These are phyloP conservation scores for Musa beccarii DNA, from an alignment of 176 grass and related monocot species.

Conservation along the genomic window DNA sequence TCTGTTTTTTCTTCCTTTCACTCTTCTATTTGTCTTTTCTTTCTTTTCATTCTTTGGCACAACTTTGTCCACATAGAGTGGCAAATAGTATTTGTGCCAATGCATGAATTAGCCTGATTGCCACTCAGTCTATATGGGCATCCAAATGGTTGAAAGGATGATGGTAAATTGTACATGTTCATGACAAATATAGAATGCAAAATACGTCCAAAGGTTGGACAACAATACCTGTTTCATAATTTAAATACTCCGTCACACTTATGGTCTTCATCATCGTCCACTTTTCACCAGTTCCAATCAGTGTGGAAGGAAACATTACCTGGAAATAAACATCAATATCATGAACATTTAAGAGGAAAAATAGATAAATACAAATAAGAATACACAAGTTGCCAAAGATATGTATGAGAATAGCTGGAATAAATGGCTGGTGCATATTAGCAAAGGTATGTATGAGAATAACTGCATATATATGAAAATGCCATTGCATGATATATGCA, in stretches of 20 bases:
- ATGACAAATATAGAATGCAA: not conserved
- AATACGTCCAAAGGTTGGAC: not conserved
- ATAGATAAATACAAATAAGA: not conserved
- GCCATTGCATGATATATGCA: too few relatives aligned
- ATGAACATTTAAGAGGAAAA: not conserved
- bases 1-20: not conserved
- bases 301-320: conserved; percentile 98
- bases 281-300: conserved; percentile 81
- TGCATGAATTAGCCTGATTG: too few relatives aligned
- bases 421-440: too few relatives aligned
- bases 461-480: too few relatives aligned
- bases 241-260: conserved; percentile 96
- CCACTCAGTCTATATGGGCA: too few relatives aligned
- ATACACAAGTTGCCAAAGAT: not conserved
- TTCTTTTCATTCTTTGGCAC: too few relatives aligned
- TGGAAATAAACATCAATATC: conserved; percentile 24
- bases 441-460: too few relatives aligned
- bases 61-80: too few relatives aligned
- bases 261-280: conserved; percentile 99
- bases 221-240: conserved; percentile 81
- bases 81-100: too few relatives aligned
- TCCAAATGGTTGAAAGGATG: too few relatives aligned
- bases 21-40: too few relatives aligned
- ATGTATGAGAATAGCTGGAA: not conserved
- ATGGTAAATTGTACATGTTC: too few relatives aligned